A percentile compares a stretch with the other conserved stretches of the same genome.
phyloP scores from a whole-genome alignment of 495 filamentous ascomycete species.

The Sabuloglossum arenarium region DNA sequence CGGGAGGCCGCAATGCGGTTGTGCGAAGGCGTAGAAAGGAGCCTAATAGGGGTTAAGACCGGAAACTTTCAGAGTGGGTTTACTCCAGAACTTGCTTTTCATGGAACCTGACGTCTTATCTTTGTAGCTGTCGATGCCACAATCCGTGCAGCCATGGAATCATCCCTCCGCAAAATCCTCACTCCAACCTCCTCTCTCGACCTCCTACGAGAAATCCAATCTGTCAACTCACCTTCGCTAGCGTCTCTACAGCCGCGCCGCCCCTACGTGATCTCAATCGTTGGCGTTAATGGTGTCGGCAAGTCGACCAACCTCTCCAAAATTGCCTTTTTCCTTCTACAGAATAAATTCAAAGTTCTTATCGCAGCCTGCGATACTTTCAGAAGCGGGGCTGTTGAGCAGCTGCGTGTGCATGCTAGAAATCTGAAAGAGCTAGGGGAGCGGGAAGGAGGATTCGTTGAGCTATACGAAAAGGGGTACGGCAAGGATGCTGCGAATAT shows the following conservation, averaged over 20 bases:
- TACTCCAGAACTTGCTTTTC: not conserved
- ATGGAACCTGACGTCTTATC: slow-evolving; percentile 2
- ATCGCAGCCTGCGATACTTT: slow-evolving; percentile 95
- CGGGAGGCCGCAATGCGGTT: slow-evolving; percentile 81
- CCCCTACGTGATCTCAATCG: slow-evolving; percentile 92
- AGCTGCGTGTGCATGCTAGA: slow-evolving; percentile 79
- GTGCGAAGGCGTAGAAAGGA: slow-evolving; percentile 75
- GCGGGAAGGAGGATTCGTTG: slow-evolving; percentile 64
- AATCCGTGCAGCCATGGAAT: slow-evolving; percentile 67
- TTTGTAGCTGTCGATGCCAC: slow-evolving; percentile 47
- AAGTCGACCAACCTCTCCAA: slow-evolving; percentile 95
- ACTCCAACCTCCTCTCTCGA: slow-evolving; percentile 91
- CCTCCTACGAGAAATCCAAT: slow-evolving; percentile 77
- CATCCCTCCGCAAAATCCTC: slow-evolving; percentile 78
- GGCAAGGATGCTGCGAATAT: slow-evolving; percentile 93
- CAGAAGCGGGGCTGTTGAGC: slow-evolving; percentile 91
- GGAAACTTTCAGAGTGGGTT: slow-evolving; percentile 68
- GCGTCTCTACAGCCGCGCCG: slow-evolving; percentile 34
- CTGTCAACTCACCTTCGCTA: slow-evolving; percentile 41
- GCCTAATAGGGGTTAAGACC: slow-evolving; percentile 79
- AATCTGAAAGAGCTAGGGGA: slow-evolving; percentile 71
- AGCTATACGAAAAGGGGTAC: slow-evolving; percentile 91
- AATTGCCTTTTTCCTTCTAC: slow-evolving; percentile 89
- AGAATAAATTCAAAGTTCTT: slow-evolving; percentile 90
- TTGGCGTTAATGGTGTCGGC: slow-evolving; percentile 94